These are phyloP conservation scores for Melaleuca alternifolia DNA, from an alignment of 345 rosid genomes.

Conservation along the genomic window DNA sequence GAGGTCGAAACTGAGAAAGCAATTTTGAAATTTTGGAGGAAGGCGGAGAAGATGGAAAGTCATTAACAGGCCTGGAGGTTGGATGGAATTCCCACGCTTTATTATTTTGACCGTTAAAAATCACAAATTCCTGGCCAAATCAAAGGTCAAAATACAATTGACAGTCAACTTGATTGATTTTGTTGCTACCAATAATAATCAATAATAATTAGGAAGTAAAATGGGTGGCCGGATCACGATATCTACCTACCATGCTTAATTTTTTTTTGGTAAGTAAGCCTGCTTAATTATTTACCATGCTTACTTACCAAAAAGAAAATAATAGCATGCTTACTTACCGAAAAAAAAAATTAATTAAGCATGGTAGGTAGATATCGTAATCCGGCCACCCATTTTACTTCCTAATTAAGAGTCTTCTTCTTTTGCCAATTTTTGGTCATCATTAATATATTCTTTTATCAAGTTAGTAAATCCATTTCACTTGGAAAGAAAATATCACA, in stretches of 20 bases:
- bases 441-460: not conserved
- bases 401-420: not conserved
- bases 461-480: not conserved
- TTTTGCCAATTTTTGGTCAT: not conserved
- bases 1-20: not conserved
- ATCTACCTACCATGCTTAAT: not conserved
- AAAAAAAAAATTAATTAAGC: too few species aligned
- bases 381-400: not conserved
- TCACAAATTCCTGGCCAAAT: not conserved
- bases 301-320: too few species aligned
- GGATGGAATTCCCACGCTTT: not conserved
- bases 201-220: not conserved
- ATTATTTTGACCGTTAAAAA: not conserved
- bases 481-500: not conserved
- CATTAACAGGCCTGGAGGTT: not conserved
- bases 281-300: too few species aligned
- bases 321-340: too few species aligned
- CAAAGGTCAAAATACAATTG: not conserved
- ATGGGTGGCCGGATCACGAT: not conserved
- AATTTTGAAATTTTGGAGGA: not conserved
- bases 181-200: not conserved
- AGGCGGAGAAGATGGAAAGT: not conserved
- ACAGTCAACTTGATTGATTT: not conserved
- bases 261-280: too few species aligned
- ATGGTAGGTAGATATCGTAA: not conserved